Evolutionary conservation across 768 basidiomycete species (phyloP), one percentile per base, ranked within the genome.

Genomic region (Lentinula lateritia): DNA sequence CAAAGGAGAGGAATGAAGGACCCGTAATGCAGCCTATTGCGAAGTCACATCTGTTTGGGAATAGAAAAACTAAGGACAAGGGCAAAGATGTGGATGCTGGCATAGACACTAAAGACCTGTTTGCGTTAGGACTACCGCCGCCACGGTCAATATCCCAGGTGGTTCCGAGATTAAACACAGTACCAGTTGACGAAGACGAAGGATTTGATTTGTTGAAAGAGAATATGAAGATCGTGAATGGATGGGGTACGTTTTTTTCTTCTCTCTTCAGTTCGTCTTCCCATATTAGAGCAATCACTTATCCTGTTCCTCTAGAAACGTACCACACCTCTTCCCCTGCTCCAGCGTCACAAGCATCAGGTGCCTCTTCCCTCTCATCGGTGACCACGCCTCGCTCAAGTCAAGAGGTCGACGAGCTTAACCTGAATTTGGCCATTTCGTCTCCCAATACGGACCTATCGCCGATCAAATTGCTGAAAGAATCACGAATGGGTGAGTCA

Each of bases 171-270:
- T 34, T 61, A 15, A 20, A 5, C 12, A 9, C 15, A 16, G 53
- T 35, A 3, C 16, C n/a, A 6, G 61, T 73, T 50, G 66, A 70
- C 50, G 72, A 76, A 43, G 53, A 80, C 52, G 72, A 77, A 39
- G 79, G 81, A 23, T 71, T 71, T 3, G 80, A 83, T 52, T 62
- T 83, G 6, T 72, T 77, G n/a, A 68, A 67, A 38, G 76, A 78
- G 54, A 82, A 83, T 68, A 80, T 90, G 76, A 72, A 78, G 8
- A 66, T 88, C 38, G 80, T 89, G 0, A 78, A 83, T 69, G 89
- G 87, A 34, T 87, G 87, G 86, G 70, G 89, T 89, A 67, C 48
- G 81, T 78, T 46, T 34, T 53, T 52, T 63, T 39, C 56, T 62
- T 15, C 16, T 50, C 16, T 56, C 23, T 39, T 42, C 10, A 23